Evolutionary conservation across 2,329 filamentous ascomycete species (phyloP).

Genomic region (Geosmithia morbida): DNA sequence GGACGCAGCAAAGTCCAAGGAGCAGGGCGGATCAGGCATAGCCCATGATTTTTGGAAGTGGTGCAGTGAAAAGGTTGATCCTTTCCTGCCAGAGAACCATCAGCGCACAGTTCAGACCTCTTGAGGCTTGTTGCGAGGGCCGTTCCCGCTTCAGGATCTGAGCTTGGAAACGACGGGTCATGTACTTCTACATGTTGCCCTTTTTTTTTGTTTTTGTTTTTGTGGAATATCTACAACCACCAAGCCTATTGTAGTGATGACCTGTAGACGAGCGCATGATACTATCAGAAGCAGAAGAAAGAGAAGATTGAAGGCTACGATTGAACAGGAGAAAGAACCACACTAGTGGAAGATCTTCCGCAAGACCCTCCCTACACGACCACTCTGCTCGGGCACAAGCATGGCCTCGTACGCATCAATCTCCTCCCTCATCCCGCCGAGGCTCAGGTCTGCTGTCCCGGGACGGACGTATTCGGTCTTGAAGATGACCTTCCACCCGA

Average conservation of each 20-base stretch:
- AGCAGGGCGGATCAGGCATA: conserved; percentile 21
- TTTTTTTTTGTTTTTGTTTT: too few relatives aligned
- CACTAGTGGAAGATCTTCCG: neutral
- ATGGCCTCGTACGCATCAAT: conserved; percentile 7
- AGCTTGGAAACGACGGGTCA: too few relatives aligned
- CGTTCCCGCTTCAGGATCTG: too few relatives aligned
- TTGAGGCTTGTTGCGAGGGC: too few relatives aligned
- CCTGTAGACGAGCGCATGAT: too few relatives aligned
- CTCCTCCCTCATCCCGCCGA: conserved; percentile 5
- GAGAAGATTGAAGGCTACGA: too few relatives aligned
- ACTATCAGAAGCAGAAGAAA: too few relatives aligned
- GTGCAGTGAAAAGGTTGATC: conserved; percentile 21
- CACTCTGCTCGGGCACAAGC: neutral
- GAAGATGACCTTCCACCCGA: conserved; percentile 4
- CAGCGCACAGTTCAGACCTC: too few relatives aligned
- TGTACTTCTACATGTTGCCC: too few relatives aligned
- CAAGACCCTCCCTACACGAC: neutral
- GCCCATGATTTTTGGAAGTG: conserved; percentile 24
- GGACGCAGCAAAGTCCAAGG: conserved; percentile 12
- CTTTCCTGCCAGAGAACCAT: conserved; percentile 3
- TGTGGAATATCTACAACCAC: too few relatives aligned
- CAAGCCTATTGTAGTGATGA: too few relatives aligned
- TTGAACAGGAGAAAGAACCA: too few relatives aligned
- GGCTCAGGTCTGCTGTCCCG: conserved; percentile 6
- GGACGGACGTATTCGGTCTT: conserved; percentile 4